Conservation (phyloP, 768 basidiomycete genomes). For the Rossbeevera mucosa region DNA sequence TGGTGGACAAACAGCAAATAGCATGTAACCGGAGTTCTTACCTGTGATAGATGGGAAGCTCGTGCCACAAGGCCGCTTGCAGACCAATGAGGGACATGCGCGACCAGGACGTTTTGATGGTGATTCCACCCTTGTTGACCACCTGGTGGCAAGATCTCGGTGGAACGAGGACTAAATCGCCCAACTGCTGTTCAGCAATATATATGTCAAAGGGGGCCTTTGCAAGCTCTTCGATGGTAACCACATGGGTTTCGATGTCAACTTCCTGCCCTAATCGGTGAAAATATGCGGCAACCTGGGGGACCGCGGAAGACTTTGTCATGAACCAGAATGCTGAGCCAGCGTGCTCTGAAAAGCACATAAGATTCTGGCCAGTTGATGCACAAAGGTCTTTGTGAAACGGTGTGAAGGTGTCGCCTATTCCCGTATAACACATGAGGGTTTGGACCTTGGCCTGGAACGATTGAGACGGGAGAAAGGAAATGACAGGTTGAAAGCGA, state of each 20-base stretch:
- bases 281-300: constrained; percentile 56
- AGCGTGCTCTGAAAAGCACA: constrained; percentile 71
- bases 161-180: constrained; percentile 79
- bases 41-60: constrained; percentile 79
- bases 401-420: constrained; percentile 80
- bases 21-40: constrained; percentile 25
- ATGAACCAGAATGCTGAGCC: constrained; percentile 87
- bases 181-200: constrained; percentile 65
- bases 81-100: constrained; percentile 71
- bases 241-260: constrained; percentile 69
- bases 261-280: constrained; percentile 40
- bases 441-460: constrained; percentile 62
- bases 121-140: constrained; percentile 74
- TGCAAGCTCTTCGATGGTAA: constrained; percentile 58
- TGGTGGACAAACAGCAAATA: not conserved
- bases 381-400: constrained; percentile 84
- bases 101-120: constrained; percentile 83
- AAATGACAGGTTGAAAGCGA: constrained; percentile 14
- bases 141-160: constrained; percentile 82
- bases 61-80: constrained; percentile 57
- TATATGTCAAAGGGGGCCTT: constrained; percentile 66
- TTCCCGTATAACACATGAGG: constrained; percentile 80
- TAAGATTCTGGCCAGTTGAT: constrained; percentile 81
- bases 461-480: constrained; percentile 2
- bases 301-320: constrained; percentile 59